Evolutionary conservation across 768 basidiomycete genomes (phyloP), one percentile per base, ranked within the genome.

Genomic region (Cystobasidium onofrii): DNA sequence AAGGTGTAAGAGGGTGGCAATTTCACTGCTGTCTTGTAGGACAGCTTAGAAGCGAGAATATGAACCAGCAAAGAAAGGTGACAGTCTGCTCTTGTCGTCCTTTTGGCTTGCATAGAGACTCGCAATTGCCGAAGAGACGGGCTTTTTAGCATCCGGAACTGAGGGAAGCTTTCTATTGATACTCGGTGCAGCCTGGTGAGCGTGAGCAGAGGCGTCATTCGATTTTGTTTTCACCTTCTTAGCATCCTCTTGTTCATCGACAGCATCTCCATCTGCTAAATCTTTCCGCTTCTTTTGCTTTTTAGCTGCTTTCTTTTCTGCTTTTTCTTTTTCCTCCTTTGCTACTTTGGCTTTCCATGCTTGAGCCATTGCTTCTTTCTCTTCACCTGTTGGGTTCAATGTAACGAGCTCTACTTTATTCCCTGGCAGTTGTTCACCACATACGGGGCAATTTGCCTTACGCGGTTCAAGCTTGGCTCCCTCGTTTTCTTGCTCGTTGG

Each of bases 351-450:
- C 77, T 1, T 70, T 46, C 69, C 36, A 75, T 23, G 36, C 73
- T 41, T 55, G 34, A 18, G 41, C 34, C 66, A 55, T 29, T 25
- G 34, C 39, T 29, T 67, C 63, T 65, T 43, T 67, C 62, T 67
- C 64, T 7, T 63, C 65, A 20, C 70, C 71, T 29, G 25, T 33
- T 15, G 71, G 91, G 76, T 93, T 95, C 76, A 96, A 82, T 1
- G 82, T 80, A 60, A 76, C 71, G 44, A 83, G 83, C 54, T 86
- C 84, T 82, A 88, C 92, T 79, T 89, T 89, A 65, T 83, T 84
- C 81, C 41, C 87, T 84, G 33, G 89, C 44, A 81, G 82, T 72
- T 75, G 72, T 29, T 79, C 76, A 34, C 75, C 77, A 1, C 76
- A 75, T 55, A 77, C 77, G 10, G 75, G 64, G 73, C 79, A 79